Base-by-base conservation (phyloP, 306 rosid species). In the Cercis canadensis region DNA sequence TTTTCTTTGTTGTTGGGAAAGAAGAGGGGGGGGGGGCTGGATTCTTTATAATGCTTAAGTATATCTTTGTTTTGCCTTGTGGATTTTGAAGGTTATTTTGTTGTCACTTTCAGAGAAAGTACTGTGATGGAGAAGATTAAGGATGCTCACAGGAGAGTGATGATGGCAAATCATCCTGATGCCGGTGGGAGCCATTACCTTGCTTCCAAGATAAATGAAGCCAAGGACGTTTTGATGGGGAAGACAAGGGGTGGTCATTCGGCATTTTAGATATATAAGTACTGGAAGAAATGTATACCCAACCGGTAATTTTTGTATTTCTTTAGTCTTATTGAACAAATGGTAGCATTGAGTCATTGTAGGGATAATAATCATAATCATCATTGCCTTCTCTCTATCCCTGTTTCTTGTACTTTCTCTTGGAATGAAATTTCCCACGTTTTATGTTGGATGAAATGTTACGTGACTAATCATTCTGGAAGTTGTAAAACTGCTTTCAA, bases 161-260 rank as follows among this genome's bases (percentile, higher is more conserved):
- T 77, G 81, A 57, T 70, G 77, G 81, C 81, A 47, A 77, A 77
- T 70, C 81, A 77, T 67, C 81, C 81, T 0, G 81, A 77, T 62
- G 77, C 81, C 15, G 81, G 81, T 16, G 81, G 81, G 37, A 77
- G 81, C 72, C 77, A 77, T 63, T 77, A 69, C 62, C 81, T 77
- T 55, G 81, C 81, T 64, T 70, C 81, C 43, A 77, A 77, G 62
- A 45, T 77, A 53, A 77, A 77, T 21, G 81, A 77, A 77, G 77
- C 81, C 44, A 77, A 77, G 76, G 77, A 77, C 12, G 9, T 77
- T 17, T 54, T 77, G 62, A 47, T 8, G 37, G 62, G 73, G 16
- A 62, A 34, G 37, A 36, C 34, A 8, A 79, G 51, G 16, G 52
- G 40, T 21, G 79, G 54, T 31, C 9, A 52, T 19, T 46, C 74